Percentiles rank a stretch among this genome's conserved stretches.
Evolutionary conservation across 768 basidiomycete genomes (phyloP).

Genomic region (Rubroboletus pulcherrimus): DNA sequence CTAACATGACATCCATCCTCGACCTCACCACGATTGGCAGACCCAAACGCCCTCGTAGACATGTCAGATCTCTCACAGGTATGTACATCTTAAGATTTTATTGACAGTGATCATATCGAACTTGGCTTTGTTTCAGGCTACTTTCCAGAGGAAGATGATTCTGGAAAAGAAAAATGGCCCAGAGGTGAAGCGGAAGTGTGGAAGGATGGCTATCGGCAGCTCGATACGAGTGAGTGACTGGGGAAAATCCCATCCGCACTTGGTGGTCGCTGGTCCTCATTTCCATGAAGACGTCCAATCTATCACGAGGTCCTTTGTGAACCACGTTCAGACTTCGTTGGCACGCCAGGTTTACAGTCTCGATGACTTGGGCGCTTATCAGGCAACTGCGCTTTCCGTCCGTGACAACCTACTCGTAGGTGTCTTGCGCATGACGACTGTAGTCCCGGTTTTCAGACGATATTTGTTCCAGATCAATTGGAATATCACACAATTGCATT

Average conservation of each 20-base stretch:
- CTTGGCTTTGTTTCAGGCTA: conserved; percentile 53
- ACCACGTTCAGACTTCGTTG: conserved; percentile 84
- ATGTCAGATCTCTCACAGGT: conserved; percentile 70
- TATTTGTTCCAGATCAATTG: conserved; percentile 60
- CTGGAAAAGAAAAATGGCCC: conserved; percentile 84
- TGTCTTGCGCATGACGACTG: neutral
- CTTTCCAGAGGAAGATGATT: conserved; percentile 69
- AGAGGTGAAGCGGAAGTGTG: conserved; percentile 72
- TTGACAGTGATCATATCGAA: neutral
- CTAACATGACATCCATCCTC: conserved; percentile 58
- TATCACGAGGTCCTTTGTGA: conserved; percentile 73
- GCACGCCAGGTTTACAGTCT: conserved; percentile 90
- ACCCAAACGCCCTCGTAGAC: conserved; percentile 49
- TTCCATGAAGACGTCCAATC: conserved; percentile 46
- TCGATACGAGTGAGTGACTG: conserved; percentile 48
- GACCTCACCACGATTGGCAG: conserved; percentile 65
- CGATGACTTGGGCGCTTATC: conserved; percentile 83
- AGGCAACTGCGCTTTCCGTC: conserved; percentile 83
- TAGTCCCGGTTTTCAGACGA: neutral
- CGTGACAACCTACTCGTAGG: conserved; percentile 83
- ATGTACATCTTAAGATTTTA: conserved; percentile 1
- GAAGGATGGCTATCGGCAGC: conserved; percentile 57
- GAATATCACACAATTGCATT: conserved; percentile 76
- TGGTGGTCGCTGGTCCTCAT: conserved; percentile 2
- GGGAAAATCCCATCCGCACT: neutral